Conservation (phyloP, 2,329 filamentous ascomycete species). For the Fusarium pilosicola region DNA sequence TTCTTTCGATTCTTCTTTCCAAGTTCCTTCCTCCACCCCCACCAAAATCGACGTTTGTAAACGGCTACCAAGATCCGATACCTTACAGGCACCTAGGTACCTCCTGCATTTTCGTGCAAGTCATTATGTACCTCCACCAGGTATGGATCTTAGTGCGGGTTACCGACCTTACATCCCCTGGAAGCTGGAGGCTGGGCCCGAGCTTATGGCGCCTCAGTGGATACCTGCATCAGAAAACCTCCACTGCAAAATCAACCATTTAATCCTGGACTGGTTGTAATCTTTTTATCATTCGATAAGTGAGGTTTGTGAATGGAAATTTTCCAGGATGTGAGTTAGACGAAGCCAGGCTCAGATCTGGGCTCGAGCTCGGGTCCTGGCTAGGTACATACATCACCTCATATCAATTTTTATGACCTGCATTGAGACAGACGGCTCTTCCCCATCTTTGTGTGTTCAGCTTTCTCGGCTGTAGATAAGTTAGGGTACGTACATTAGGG, state of each 20-base stretch:
- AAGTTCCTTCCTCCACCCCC: constrained; percentile 8
- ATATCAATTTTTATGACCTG: constrained; percentile 20
- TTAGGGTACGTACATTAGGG: not conserved
- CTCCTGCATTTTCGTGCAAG: constrained; percentile 30
- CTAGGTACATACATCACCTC: constrained; percentile 6
- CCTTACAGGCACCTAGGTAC: constrained; percentile 17
- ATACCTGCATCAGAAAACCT: constrained; percentile 13
- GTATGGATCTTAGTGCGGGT: constrained; percentile 11
- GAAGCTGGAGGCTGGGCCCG: constrained; percentile 17
- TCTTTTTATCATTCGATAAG: constrained; percentile 35
- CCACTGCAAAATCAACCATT: constrained; percentile 17
- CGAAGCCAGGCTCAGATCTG: constrained; percentile 25
- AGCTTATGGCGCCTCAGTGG: constrained; percentile 25
- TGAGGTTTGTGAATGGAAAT: constrained; percentile 15
- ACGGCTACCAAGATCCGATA: constrained; percentile 24
- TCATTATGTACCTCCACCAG: constrained; percentile 27
- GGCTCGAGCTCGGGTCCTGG: constrained; percentile 28
- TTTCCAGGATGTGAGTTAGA: constrained; percentile 15
- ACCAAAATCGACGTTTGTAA: constrained; percentile 19
- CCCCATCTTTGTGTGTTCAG: constrained; percentile 13
- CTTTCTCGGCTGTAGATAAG: constrained; percentile 6
- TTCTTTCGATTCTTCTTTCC: not conserved
- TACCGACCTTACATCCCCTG: constrained; percentile 16
- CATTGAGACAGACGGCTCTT: not conserved
- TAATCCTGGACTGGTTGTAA: constrained; percentile 2